A percentile compares a stretch with the other conserved stretches of the same genome.
These are phyloP conservation scores for Pythium inflatum DNA, from an alignment of 352 stramenopile genomes.

Conservation along the genomic window DNA sequence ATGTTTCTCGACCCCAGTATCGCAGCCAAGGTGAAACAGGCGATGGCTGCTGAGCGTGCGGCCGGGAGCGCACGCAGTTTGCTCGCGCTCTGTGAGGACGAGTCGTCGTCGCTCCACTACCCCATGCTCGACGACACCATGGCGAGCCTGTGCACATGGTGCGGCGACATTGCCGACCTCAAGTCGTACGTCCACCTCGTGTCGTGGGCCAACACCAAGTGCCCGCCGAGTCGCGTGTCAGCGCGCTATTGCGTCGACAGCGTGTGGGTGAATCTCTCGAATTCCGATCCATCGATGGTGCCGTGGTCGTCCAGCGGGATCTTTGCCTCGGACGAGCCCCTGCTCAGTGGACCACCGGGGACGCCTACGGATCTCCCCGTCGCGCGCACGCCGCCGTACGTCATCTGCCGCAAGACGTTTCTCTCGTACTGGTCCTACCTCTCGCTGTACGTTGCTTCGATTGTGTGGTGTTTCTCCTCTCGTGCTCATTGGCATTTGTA, in stretches of 20 bases:
- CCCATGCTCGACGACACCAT: constrained; percentile 18
- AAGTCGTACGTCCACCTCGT: constrained; percentile 32
- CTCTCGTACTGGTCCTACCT: constrained; percentile 37
- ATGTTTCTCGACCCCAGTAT: constrained; percentile 22
- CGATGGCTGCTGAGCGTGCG: constrained; percentile 23
- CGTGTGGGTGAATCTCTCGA: constrained; percentile 28
- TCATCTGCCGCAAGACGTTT: constrained; percentile 31
- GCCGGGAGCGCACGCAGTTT: constrained; percentile 12
- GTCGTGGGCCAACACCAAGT: constrained; percentile 34
- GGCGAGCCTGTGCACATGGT: constrained; percentile 34
- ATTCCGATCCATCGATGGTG: too few species aligned
- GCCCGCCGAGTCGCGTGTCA: constrained; percentile 10
- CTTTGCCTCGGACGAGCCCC: too few species aligned
- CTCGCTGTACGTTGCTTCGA: constrained; percentile 34
- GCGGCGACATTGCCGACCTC: constrained; percentile 27
- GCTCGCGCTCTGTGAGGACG: constrained; percentile 33
- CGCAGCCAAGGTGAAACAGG: constrained; percentile 24
- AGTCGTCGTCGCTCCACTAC: constrained; percentile 22
- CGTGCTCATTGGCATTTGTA: background rate
- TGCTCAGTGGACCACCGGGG: too few species aligned
- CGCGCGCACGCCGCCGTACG: constrained; percentile 18
- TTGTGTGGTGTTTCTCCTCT: too few species aligned
- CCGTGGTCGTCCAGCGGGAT: too few species aligned
- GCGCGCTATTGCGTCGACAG: constrained; percentile 23
- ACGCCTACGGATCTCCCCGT: too few species aligned